Percentiles rank a stretch among this genome's conserved stretches.
These are phyloP conservation scores for Oryza meyeriana DNA, from an alignment of 176 grass and related monocot species.

Conservation along the genomic window DNA sequence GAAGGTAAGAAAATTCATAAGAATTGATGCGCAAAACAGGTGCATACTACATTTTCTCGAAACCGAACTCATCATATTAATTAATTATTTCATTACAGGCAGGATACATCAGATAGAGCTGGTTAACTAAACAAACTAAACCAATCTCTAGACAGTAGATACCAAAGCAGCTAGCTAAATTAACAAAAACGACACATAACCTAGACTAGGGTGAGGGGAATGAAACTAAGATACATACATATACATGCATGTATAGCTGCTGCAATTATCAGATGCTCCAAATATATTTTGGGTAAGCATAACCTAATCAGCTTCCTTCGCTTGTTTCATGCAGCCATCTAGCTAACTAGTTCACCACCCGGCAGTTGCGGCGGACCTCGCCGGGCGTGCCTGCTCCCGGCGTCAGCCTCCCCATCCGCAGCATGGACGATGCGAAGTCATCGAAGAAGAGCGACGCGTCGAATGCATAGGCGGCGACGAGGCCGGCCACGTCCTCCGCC, in stretches of 20 bases:
- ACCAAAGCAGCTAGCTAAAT: not conserved
- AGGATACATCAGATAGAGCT: too few relatives aligned
- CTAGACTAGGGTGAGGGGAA: not conserved
- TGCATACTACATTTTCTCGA: too few relatives aligned
- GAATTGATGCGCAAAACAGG: too few relatives aligned
- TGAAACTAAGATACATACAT: not conserved
- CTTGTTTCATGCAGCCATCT: not conserved
- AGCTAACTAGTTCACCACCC: constrained; percentile 46
- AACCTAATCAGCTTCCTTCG: not conserved
- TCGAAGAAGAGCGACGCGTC: constrained; percentile 66
- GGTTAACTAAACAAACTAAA: too few relatives aligned
- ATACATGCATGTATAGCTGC: not conserved
- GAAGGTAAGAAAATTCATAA: too few relatives aligned
- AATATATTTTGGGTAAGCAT: not conserved
- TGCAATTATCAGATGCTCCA: not conserved
- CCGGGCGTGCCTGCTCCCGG: constrained; percentile 7
- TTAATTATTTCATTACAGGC: too few relatives aligned
- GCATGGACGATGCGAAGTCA: constrained; percentile 66
- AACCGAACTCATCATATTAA: too few relatives aligned
- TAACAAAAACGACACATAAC: not conserved
- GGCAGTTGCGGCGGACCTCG: constrained; percentile 61
- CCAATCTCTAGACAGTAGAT: too few relatives aligned
- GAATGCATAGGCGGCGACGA: constrained; percentile 65
- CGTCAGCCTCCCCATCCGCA: constrained; percentile 67
- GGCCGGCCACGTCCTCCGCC: constrained; percentile 33